Conservation (phyloP, 2,329 filamentous ascomycete genomes). For the Curvularia sp. region DNA sequence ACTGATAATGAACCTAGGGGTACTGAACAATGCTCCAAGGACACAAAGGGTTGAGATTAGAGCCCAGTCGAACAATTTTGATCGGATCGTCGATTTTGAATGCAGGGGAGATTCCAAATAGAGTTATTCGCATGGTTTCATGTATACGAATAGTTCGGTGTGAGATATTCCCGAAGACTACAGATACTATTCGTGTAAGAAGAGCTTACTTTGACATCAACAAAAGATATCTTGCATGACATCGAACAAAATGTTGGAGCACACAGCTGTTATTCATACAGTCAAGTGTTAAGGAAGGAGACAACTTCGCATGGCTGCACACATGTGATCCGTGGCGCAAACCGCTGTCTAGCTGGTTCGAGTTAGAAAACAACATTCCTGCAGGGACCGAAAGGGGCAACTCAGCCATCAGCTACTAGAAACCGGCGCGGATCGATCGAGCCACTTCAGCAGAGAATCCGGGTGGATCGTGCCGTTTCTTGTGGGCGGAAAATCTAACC, state of each 20-base stretch:
- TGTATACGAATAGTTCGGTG: not conserved
- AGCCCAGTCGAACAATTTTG: not conserved
- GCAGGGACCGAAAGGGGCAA: not conserved
- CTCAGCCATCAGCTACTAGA: not conserved
- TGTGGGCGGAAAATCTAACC: not conserved
- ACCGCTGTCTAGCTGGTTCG: not conserved
- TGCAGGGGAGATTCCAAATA: not conserved
- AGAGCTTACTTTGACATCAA: too few species aligned
- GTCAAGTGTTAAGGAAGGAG: not conserved
- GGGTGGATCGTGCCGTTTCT: not conserved
- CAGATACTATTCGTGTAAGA: too few species aligned
- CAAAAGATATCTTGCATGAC: not conserved
- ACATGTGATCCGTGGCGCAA: not conserved
- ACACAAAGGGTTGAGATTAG: not conserved
- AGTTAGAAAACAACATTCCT: not conserved
- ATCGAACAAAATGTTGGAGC: not conserved
- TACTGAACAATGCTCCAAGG: not conserved
- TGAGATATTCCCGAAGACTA: not conserved
- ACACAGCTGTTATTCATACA: not conserved
- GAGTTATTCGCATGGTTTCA: not conserved
- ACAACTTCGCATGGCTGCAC: not conserved
- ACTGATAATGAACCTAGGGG: not conserved
- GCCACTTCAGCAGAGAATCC: not conserved
- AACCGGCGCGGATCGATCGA: not conserved
- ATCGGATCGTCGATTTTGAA: not conserved